These are phyloP conservation scores for Elongisporangium undulatum DNA, from an alignment of 352 stramenopile species.

Conservation along the genomic window DNA sequence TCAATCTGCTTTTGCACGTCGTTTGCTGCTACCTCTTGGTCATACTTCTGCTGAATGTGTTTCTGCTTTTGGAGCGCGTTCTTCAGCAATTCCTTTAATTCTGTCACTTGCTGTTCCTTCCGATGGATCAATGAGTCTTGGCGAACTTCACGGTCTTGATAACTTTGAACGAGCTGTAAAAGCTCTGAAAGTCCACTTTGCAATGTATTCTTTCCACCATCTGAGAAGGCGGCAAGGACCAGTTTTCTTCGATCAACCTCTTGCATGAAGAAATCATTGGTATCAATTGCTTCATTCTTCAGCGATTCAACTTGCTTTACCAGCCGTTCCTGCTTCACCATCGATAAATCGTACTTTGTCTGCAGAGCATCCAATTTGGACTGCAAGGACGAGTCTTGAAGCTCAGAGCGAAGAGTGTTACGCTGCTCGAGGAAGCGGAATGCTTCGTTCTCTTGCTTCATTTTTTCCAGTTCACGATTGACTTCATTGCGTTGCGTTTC, in stretches of 20 bases:
- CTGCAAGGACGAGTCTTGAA: slow-evolving; percentile 6
- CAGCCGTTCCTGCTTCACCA: neutral
- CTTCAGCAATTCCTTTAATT: slow-evolving; percentile 25
- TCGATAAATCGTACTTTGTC: neutral
- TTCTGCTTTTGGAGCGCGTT: slow-evolving; percentile 9
- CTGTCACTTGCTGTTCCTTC: slow-evolving; percentile 41
- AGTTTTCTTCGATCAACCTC: slow-evolving; percentile 7
- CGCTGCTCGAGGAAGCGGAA: neutral
- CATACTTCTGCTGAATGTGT: slow-evolving; percentile 8
- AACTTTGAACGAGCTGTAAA: slow-evolving; percentile 31
- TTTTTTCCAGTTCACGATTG: slow-evolving; percentile 1
- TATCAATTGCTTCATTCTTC: neutral
- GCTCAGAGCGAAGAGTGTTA: neutral
- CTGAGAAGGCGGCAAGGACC: slow-evolving; percentile 6
- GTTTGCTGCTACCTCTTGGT: neutral
- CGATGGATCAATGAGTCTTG: slow-evolving; percentile 34
- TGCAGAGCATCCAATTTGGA: neutral
- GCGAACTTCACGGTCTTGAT: slow-evolving; percentile 35
- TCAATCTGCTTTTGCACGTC: slow-evolving; percentile 25
- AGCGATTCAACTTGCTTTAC: neutral
- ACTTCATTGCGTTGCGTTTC: slow-evolving; percentile 7
- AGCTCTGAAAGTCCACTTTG: slow-evolving; percentile 25
- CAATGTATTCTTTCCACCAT: slow-evolving; percentile 15
- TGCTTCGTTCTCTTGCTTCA: slow-evolving; percentile 2
- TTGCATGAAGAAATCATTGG: neutral